Evolutionary conservation across 2,329 filamentous ascomycete species (phyloP), one percentile per base, ranked within the genome.

Genomic region (Ophiostoma tasmaniense): DNA sequence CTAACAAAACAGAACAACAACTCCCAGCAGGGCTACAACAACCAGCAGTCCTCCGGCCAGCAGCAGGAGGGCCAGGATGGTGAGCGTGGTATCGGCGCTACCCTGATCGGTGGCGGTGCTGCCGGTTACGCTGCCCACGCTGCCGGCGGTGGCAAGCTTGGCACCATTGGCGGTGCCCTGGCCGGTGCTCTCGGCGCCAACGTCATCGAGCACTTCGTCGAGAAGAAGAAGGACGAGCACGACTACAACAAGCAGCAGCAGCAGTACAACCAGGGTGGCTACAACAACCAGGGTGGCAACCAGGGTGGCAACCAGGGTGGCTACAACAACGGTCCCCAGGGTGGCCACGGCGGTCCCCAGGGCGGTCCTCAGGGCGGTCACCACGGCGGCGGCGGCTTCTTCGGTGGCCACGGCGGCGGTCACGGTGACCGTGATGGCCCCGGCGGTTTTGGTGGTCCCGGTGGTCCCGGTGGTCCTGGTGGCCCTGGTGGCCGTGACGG

Each of bases 121-220:
- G 85, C 83, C n/a, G 84, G 81, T 8, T 85, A 81, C 73, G 79
- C 84, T 0, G 84, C 83, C 0, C 81, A 85, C 76, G 81, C 84
- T 72, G 76, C 84, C 25, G 85, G 84, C 14, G 82, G 82, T 35
- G 84, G 85, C 22, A 71, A 81, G 45, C 74, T 87, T 33, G 82
- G 82, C 28, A 84, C 82, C 2, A 74, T 85, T 1, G 83, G 80
- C 8, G 84, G 83, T 13, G 79, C 81, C 0, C 78, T 83, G 0
- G 82, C 80, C 20, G 85, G 85, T 42, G 84, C 84, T 0, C 79
- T 87, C n/a, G 83, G 81, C 3, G 85, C 85, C 1, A 86, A 86
- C 70, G 73, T 82, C 50, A 71, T 85, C 7, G 82, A 83, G 76
- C 75, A 82, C 74, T 69, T 72, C 62, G 65, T 73, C 30, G 71